Evolutionary conservation across 2,329 filamentous ascomycete species (phyloP).

Genomic region (Macrophomina phaseolina): DNA sequence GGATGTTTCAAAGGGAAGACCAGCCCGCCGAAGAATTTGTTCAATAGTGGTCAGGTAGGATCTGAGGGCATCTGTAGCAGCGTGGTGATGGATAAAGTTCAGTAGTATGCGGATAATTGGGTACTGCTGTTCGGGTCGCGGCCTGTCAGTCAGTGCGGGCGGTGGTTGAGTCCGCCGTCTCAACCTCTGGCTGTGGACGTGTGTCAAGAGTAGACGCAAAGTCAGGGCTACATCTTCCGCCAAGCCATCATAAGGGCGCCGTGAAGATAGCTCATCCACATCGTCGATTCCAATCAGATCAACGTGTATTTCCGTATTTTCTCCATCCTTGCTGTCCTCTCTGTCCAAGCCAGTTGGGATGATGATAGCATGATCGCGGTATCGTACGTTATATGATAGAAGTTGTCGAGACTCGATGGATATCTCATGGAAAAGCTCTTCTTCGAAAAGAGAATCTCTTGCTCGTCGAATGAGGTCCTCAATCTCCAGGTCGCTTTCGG

Average conservation of each 20-base stretch:
- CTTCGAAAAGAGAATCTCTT: conserved; percentile 78
- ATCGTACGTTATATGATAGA: conserved; percentile 71
- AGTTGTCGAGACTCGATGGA: conserved; percentile 79
- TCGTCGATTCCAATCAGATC: conserved; percentile 70
- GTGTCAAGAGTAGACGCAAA: conserved; percentile 76
- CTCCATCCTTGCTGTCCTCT: conserved; percentile 42
- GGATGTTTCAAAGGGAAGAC: conserved; percentile 37
- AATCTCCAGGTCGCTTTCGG: conserved; percentile 43
- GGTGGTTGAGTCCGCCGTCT: conserved; percentile 70
- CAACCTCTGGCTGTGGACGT: conserved; percentile 79
- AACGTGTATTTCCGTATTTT: conserved; percentile 66
- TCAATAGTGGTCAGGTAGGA: conserved; percentile 37
- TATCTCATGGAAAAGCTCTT: conserved; percentile 91
- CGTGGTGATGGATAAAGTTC: conserved; percentile 58
- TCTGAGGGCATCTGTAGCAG: conserved; percentile 44
- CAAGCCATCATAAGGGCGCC: conserved; percentile 49
- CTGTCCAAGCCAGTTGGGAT: conserved; percentile 34
- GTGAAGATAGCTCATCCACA: conserved; percentile 34
- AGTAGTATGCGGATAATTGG: conserved; percentile 66
- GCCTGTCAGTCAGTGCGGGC: conserved; percentile 58
- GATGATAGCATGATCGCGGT: conserved; percentile 56
- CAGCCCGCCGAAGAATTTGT: conserved; percentile 37
- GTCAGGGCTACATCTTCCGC: conserved; percentile 71
- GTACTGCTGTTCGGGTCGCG: conserved; percentile 57
- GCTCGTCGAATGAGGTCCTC: conserved; percentile 75